Conservation (phyloP, 116 monocot species). For the Trichopus zeylanicus region DNA sequence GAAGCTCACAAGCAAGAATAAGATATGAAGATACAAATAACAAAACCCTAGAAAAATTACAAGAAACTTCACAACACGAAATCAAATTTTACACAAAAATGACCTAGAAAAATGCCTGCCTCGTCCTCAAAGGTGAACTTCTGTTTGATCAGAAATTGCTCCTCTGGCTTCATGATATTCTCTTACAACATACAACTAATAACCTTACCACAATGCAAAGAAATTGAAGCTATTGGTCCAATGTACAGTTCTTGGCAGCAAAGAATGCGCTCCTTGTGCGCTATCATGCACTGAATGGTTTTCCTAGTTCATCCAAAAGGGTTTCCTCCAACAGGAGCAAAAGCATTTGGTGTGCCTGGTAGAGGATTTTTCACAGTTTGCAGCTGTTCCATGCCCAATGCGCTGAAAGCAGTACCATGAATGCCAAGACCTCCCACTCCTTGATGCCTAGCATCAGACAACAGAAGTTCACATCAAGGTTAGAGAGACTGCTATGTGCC, state of each 20-base stretch:
- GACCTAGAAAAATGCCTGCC: background rate
- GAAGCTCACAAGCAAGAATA: background rate
- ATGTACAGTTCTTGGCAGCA: too few relatives aligned
- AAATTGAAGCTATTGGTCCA: background rate
- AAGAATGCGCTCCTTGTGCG: too few relatives aligned
- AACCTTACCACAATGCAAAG: background rate
- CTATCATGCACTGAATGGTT: background rate
- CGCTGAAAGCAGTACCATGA: conserved; percentile 14
- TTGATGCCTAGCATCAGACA: conserved; percentile 29
- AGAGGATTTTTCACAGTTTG: conserved; percentile 20
- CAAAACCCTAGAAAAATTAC: background rate
- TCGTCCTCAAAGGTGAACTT: background rate
- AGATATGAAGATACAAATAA: background rate
- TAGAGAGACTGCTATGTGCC: background rate
- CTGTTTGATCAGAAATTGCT: background rate
- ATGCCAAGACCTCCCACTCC: conserved; percentile 23
- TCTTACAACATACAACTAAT: background rate
- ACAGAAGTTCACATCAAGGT: background rate
- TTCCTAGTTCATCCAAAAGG: conserved; percentile 52
- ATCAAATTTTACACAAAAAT: background rate
- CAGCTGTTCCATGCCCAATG: conserved; percentile 22
- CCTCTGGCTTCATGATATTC: background rate
- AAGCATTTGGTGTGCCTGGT: conserved; percentile 31
- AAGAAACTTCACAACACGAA: background rate
- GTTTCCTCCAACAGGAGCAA: conserved; percentile 49